These are phyloP conservation scores for Calonectria leucothoes DNA, from an alignment of 2,329 filamentous ascomycete species.

Conservation along the genomic window DNA sequence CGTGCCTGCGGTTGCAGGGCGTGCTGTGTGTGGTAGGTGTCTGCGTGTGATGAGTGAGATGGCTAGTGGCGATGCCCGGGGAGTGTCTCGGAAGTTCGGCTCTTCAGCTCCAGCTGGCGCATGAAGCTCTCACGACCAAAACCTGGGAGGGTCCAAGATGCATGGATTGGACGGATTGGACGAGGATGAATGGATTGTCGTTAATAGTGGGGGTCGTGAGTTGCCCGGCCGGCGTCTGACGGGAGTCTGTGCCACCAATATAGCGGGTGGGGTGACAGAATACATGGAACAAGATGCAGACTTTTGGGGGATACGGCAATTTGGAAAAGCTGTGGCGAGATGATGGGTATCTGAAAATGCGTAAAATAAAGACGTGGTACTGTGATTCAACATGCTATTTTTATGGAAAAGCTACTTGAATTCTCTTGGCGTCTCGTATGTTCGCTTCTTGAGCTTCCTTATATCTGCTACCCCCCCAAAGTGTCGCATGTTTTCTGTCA, in stretches of 20 bases:
- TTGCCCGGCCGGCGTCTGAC: background rate
- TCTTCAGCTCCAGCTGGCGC: slow-evolving; percentile 22
- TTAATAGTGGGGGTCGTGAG: slow-evolving; percentile 25
- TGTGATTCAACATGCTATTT: background rate
- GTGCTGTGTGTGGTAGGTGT: background rate
- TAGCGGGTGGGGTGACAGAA: background rate
- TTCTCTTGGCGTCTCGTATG: background rate
- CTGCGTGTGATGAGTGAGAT: slow-evolving; percentile 2
- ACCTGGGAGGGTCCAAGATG: slow-evolving; percentile 23
- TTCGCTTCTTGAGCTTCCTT: background rate
- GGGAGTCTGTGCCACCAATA: slow-evolving; percentile 1
- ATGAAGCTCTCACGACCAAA: slow-evolving; percentile 32
- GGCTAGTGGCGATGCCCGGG: slow-evolving; percentile 8
- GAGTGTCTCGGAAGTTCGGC: slow-evolving; percentile 25
- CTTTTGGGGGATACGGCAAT: background rate
- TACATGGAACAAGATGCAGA: background rate
- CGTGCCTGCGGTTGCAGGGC: background rate
- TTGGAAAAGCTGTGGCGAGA: background rate
- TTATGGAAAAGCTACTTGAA: background rate
- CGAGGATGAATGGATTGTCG: slow-evolving; percentile 27
- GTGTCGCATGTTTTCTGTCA: background rate
- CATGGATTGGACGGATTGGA: slow-evolving; percentile 29
- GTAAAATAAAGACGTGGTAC: background rate
- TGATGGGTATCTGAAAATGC: background rate
- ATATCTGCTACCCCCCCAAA: background rate